Evolutionary conservation across 495 filamentous ascomycete species (phyloP), one percentile per base, ranked within the genome.

Genomic region (Penicillium waksmanii): DNA sequence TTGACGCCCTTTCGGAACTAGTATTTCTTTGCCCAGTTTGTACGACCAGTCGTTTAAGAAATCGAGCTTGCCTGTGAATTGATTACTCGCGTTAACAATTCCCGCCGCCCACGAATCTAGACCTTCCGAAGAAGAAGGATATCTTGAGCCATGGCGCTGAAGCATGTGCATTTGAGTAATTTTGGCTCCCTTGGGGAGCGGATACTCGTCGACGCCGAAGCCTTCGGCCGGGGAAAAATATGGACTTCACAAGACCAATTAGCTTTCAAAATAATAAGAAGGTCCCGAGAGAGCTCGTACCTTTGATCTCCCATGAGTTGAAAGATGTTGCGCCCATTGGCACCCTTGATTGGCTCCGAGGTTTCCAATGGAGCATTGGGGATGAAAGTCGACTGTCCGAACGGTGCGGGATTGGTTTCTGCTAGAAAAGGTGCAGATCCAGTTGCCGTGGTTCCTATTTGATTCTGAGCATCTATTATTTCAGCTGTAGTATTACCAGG

Each of bases 361-460:
- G 83, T 87, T 66, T 85, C 84, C 43, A 88, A 73, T 47, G 85
- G 85, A 21, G 71, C 67, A 60, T 84, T 85, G 12, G 84, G 82
- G 19, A 80, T 75, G 60, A 77, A 86, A 13, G 69, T 75, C 4
- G 80, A 71, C 38, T 74, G 63, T 11, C 74, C 72, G 53, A 85
- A 85, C 3, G 80, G 79, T 3, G 78, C 80, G 5, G 71, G 72
- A 57, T 84, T 82, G 19, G 74, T 85, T 68, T 84, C 76, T 3
- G 84, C 85, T 10, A 87, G 66, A 63, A 85, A 85, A 1, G 84
- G 77, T 2, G 81, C 72, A 36, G 65, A 66, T 5, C 85, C 84
- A 3, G 85, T 87, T n/a, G 78, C 75, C 0, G 83, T 87, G 13
- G 82, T 80, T 10, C 85, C 85, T 66, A 66, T 69, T 70, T 19